Evolutionary conservation across 1,139 yeast species (phyloP).

Genomic region (Pichia sp.): DNA sequence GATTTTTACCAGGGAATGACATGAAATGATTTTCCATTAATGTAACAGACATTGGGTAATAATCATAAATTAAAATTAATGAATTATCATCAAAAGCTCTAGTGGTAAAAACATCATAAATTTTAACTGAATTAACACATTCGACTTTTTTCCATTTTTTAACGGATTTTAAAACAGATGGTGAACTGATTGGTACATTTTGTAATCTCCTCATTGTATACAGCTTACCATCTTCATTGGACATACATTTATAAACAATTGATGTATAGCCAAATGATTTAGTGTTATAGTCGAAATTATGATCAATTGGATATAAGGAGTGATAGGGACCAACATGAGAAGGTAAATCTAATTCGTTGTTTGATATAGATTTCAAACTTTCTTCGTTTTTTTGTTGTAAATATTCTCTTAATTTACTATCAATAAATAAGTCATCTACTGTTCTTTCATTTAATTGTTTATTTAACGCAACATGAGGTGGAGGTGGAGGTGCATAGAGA

Average conservation of each 20-base stretch:
- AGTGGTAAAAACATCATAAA: constrained; percentile 82
- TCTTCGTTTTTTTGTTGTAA: constrained; percentile 77
- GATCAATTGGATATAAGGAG: constrained; percentile 79
- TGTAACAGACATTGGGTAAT: constrained; percentile 58
- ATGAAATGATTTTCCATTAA: constrained; percentile 51
- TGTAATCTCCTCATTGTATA: constrained; percentile 75
- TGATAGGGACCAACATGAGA: constrained; percentile 78
- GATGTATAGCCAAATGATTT: constrained; percentile 54
- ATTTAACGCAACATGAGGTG: constrained; percentile 59
- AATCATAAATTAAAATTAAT: constrained; percentile 59
- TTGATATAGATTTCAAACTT: constrained; percentile 54
- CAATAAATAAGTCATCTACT: constrained; percentile 63
- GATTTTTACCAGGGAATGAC: constrained; percentile 28
- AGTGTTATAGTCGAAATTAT: constrained; percentile 45
- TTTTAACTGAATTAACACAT: constrained; percentile 55
- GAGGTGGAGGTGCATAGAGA: constrained; percentile 84
- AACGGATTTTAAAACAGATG: constrained; percentile 45
- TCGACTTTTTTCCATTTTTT: constrained; percentile 48
- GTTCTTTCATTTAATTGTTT: constrained; percentile 66
- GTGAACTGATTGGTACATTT: constrained; percentile 53
- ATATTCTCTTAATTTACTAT: constrained; percentile 64
- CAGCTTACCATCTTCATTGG: constrained; percentile 70
- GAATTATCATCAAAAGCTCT: constrained; percentile 79
- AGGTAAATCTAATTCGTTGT: constrained; percentile 57
- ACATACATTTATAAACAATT: constrained; percentile 71